These are phyloP conservation scores for Paragyromitra xinjiangensis DNA, from an alignment of 495 filamentous ascomycete species.

Conservation along the genomic window DNA sequence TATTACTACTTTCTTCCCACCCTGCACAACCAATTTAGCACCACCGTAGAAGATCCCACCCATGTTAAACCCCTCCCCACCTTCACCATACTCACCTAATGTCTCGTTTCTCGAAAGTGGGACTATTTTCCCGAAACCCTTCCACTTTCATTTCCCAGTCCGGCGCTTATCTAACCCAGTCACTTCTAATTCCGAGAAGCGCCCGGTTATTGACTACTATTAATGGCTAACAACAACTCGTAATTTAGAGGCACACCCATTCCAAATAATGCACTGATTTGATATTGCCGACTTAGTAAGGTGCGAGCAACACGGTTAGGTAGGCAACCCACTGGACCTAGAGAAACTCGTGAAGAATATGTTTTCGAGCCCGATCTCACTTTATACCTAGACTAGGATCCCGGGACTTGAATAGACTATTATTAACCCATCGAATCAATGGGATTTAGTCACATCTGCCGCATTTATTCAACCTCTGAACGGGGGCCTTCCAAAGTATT, in stretches of 20 bases:
- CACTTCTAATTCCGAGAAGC: not conserved
- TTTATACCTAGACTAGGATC: not conserved
- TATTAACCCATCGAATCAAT: not conserved
- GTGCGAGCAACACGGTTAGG: constrained; percentile 1
- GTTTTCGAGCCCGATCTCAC: constrained; percentile 4
- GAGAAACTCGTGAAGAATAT: not conserved
- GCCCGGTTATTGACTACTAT: not conserved
- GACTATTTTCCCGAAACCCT: not conserved
- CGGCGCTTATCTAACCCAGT: not conserved
- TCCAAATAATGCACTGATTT: constrained; percentile 54
- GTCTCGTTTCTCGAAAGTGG: constrained; percentile 1
- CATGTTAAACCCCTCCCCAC: constrained; percentile 15
- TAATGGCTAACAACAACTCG: constrained; percentile 1
- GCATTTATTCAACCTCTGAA: not conserved
- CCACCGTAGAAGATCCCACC: not conserved
- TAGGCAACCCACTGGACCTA: constrained; percentile 7
- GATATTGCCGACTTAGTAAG: not conserved
- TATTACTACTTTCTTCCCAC: not conserved
- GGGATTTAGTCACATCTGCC: not conserved
- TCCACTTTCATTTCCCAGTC: not conserved
- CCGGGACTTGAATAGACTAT: not conserved
- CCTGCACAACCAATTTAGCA: constrained; percentile 13
- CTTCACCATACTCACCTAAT: constrained; percentile 17
- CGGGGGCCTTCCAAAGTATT: not conserved
- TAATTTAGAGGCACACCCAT: constrained; percentile 62